Percentiles rank a stretch among this genome's conserved stretches.
Evolutionary conservation across 495 filamentous ascomycete species (phyloP).

Genomic region (Cercophora sp.): DNA sequence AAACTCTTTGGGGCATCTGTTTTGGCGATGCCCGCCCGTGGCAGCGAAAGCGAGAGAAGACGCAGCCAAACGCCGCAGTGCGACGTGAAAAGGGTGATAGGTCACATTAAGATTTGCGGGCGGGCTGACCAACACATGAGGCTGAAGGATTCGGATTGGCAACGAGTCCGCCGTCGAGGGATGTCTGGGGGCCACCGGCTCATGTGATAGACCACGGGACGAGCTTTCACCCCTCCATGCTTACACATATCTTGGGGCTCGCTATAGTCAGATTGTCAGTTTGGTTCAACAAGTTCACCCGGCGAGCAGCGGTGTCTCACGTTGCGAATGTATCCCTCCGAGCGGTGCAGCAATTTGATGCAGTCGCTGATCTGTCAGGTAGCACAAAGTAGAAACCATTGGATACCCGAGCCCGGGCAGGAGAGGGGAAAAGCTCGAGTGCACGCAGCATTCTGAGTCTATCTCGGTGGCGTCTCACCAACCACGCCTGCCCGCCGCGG

Average conservation of each 20-base stretch:
- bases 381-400: conserved; percentile 9
- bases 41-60: not conserved
- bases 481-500: too few relatives aligned
- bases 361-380: conserved; percentile 17
- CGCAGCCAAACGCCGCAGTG: not conserved
- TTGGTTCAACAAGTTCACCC: not conserved
- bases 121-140: conserved; percentile 8
- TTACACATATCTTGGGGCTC: not conserved
- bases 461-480: conserved; percentile 15
- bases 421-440: not conserved
- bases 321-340: not conserved
- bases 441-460: not conserved
- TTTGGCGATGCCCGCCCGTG: conserved; percentile 2
- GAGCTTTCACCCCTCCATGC: not conserved
- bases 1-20: not conserved
- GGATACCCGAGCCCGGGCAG: conserved; percentile 3
- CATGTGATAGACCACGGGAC: conserved; percentile 17
- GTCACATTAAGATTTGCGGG: conserved; percentile 8
- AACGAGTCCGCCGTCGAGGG: not conserved
- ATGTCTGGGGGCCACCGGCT: conserved; percentile 1
- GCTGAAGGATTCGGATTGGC: conserved; percentile 8
- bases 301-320: not conserved
- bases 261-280: not conserved
- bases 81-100: not conserved
- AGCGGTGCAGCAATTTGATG: not conserved